A percentile compares a stretch with the other conserved stretches of the same genome.
Conservation (phyloP, 345 rosid genomes). For the Gossypium longicalyx region DNA sequence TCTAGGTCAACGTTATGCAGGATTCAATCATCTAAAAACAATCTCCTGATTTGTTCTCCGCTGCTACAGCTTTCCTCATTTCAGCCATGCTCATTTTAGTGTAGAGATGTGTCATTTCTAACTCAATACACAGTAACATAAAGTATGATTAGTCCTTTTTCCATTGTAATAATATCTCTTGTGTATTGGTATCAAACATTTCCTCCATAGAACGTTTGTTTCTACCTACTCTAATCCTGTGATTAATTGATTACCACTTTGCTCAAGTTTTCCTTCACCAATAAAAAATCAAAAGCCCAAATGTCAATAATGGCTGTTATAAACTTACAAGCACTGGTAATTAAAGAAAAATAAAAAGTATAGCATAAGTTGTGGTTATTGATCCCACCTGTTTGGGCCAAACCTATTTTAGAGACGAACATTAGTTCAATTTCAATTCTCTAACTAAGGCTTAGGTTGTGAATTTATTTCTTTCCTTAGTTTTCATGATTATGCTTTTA, state of each 20-base stretch:
- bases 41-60: neutral
- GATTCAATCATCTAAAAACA: neutral
- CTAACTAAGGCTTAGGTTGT: no score
- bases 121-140: neutral
- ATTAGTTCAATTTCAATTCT: no score
- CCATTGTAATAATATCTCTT: neutral
- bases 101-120: neutral
- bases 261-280: neutral
- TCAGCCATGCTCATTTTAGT: neutral
- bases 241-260: neutral
- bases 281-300: neutral
- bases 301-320: neutral
- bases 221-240: neutral
- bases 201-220: neutral
- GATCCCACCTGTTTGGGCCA: no score
- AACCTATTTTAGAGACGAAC: no score
- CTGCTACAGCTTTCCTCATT: neutral
- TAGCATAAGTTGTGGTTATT: no score
- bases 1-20: neutral
- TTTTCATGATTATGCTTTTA: no score
- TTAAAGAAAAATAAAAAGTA: neutral
- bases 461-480: no score
- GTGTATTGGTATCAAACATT: neutral
- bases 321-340: neutral
- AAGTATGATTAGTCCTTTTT: neutral